Conservation (phyloP, 768 basidiomycete species). For the Dioszegia crocea region DNA sequence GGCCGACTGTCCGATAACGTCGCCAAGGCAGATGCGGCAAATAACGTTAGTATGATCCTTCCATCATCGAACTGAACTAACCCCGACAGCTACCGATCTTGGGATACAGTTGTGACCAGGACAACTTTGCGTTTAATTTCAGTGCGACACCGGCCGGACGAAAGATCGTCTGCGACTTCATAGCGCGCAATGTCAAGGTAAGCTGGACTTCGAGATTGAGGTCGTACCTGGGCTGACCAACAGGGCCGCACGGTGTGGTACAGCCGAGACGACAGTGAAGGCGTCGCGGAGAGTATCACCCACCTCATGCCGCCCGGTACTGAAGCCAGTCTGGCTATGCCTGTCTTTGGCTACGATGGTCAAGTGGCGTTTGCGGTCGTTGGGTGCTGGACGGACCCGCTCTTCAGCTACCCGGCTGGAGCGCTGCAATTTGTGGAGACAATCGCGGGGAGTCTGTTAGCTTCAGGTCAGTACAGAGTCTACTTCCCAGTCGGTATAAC, state of each 20-base stretch:
- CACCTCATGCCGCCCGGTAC: slow-evolving; percentile 44
- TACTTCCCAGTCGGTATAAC: background rate
- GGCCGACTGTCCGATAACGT: background rate
- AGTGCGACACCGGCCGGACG: slow-evolving; percentile 29
- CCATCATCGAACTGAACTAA: background rate
- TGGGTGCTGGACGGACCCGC: slow-evolving; percentile 45
- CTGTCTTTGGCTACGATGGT: slow-evolving; percentile 46
- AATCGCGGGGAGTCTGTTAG: slow-evolving; percentile 44
- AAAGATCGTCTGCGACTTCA: slow-evolving; percentile 45
- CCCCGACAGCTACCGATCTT: slow-evolving; percentile 36
- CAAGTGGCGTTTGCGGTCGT: slow-evolving; percentile 44
- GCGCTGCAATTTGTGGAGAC: slow-evolving; percentile 48
- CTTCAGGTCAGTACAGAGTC: slow-evolving; percentile 29
- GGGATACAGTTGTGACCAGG: slow-evolving; percentile 31
- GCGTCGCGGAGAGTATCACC: slow-evolving; percentile 35
- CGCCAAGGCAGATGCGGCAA: background rate
- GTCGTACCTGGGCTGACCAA: slow-evolving; percentile 2
- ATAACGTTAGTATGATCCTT: slow-evolving; percentile 12
- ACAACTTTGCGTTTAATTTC: slow-evolving; percentile 42
- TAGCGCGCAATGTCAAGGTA: slow-evolving; percentile 42
- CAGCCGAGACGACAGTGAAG: slow-evolving; percentile 42
- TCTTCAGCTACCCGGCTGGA: slow-evolving; percentile 42
- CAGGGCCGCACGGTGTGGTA: slow-evolving; percentile 43
- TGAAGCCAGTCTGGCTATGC: slow-evolving; percentile 43
- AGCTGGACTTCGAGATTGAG: background rate